Percentiles rank a stretch among this genome's conserved stretches.
These are phyloP conservation scores for Penicillium digitatum DNA, from an alignment of 2,329 filamentous ascomycete genomes.

Conservation along the genomic window DNA sequence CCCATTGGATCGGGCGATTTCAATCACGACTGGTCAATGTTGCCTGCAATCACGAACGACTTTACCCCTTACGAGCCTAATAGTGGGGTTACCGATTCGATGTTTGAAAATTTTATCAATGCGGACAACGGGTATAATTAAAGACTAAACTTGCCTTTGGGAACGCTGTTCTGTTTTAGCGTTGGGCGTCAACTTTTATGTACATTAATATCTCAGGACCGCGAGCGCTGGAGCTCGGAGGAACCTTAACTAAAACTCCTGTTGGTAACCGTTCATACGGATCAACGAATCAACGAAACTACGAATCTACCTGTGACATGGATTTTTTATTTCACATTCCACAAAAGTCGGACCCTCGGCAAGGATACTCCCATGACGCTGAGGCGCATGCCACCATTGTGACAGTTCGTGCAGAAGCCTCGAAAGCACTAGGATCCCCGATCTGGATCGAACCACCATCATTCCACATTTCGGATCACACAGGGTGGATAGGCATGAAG, in stretches of 20 bases:
- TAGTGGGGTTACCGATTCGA: not conserved
- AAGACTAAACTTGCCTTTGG: not conserved
- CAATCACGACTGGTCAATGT: not conserved
- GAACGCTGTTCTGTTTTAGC: not conserved
- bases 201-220: not conserved
- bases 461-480: not conserved
- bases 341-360: not conserved
- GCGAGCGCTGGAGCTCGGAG: not conserved
- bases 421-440: no score
- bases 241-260: not conserved
- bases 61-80: not conserved
- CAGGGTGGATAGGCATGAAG: not conserved
- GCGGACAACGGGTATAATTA: constrained; percentile 1
- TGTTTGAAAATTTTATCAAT: constrained; percentile 9
- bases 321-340: not conserved
- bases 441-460: not conserved
- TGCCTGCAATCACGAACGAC: not conserved
- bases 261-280: not conserved
- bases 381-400: not conserved
- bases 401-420: not conserved
- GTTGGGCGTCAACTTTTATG: not conserved
- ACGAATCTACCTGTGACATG: not conserved
- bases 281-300: not conserved
- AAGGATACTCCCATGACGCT: not conserved
- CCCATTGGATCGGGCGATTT: not conserved